These are phyloP conservation scores for Claviceps purpurea DNA, from an alignment of 2,329 filamentous ascomycete genomes.

Conservation along the genomic window DNA sequence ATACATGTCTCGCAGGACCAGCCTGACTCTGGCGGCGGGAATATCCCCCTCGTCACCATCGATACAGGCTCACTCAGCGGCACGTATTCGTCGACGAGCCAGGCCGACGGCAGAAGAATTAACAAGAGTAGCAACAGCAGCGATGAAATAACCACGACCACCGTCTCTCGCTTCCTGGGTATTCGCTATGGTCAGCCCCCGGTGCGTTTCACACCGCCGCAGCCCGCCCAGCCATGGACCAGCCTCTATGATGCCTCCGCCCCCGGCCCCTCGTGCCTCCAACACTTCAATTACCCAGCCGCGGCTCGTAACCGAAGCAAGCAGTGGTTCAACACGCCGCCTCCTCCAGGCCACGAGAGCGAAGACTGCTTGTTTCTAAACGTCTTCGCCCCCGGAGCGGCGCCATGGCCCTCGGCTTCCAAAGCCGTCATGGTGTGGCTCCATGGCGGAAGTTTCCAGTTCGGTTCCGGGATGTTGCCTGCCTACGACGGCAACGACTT, in stretches of 20 bases:
- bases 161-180: conserved; percentile 12
- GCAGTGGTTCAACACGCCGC: conserved; percentile 13
- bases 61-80: background rate
- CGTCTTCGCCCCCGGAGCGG: conserved; percentile 6
- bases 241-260: conserved; percentile 12
- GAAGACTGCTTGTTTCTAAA: conserved; percentile 10
- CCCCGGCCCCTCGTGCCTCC: conserved; percentile 14
- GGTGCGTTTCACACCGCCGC: conserved; percentile 13
- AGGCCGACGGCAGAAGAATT: background rate
- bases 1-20: background rate
- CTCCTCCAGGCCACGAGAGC: conserved; percentile 12
- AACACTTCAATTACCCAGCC: conserved; percentile 13
- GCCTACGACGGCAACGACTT: conserved; percentile 5
- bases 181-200: conserved; percentile 18
- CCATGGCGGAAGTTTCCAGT: conserved; percentile 12
- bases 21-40: too few relatives aligned
- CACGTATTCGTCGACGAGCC: background rate
- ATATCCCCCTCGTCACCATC: background rate
- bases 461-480: conserved; percentile 6
- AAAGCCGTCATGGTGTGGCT: conserved; percentile 15
- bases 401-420: background rate
- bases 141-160: background rate
- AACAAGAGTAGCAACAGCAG: too few relatives aligned
- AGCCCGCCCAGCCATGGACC: conserved; percentile 10
- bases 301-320: conserved; percentile 8